phyloP scores from a whole-genome alignment of 306 rosid genomes.

The Arachis stenosperma region DNA sequence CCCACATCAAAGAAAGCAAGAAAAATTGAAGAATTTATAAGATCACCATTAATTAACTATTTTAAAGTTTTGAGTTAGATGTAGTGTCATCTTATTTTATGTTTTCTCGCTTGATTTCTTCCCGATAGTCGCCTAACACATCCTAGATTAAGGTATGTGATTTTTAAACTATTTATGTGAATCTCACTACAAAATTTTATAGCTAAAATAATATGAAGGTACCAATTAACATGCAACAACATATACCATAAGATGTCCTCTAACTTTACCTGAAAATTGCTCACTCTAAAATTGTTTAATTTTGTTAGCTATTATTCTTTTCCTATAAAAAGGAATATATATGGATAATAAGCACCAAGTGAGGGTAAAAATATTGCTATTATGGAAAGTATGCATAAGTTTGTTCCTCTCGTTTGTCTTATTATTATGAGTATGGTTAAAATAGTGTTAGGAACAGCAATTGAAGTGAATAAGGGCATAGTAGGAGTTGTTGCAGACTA shows the following conservation, averaged over 20 bases:
- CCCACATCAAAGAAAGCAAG: too few relatives aligned
- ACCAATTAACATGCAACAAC: too few relatives aligned
- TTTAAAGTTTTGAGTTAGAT: too few relatives aligned
- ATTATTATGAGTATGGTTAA: neutral
- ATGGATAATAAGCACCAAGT: neutral
- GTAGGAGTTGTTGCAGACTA: conserved; percentile 49
- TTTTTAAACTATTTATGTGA: too few relatives aligned
- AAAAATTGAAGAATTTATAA: too few relatives aligned
- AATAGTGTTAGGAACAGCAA: neutral
- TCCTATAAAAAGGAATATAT: neutral
- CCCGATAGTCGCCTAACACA: too few relatives aligned
- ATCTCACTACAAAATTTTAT: too few relatives aligned
- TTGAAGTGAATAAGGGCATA: neutral
- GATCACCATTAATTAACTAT: too few relatives aligned
- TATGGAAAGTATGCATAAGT: conserved; percentile 8
- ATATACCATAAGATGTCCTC: neutral
- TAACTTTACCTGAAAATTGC: neutral
- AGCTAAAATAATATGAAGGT: too few relatives aligned
- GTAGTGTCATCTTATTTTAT: too few relatives aligned
- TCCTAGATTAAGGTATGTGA: too few relatives aligned
- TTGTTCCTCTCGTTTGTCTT: conserved; percentile 11
- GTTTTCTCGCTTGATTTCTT: too few relatives aligned
- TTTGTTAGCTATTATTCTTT: neutral
- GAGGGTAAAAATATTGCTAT: neutral
- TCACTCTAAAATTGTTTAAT: neutral